Evolutionary conservation across 495 filamentous ascomycete genomes (phyloP).

Genomic region (Penicillium cinerascens): DNA sequence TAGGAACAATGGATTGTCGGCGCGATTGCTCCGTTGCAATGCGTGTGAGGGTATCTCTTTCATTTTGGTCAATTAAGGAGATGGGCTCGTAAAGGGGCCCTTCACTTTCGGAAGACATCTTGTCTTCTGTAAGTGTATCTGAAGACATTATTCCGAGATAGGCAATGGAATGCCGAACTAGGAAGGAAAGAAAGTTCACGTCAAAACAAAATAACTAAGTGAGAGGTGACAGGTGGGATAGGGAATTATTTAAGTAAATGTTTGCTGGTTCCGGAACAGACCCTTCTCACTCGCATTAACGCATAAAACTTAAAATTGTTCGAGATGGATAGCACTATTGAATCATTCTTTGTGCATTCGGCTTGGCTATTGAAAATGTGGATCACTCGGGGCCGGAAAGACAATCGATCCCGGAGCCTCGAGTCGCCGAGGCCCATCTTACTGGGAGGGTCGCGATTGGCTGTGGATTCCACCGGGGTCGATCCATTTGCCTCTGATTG

Average conservation of each 20-base stretch:
- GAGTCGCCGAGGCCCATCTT: too few species aligned
- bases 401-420: too few species aligned
- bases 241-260: not conserved
- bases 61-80: slow-evolving; percentile 13
- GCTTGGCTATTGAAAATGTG: too few species aligned
- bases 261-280: not conserved
- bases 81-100: slow-evolving; percentile 10
- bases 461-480: too few species aligned
- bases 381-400: too few species aligned
- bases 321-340: too few species aligned
- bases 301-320: not conserved
- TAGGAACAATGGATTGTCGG: slow-evolving; percentile 12
- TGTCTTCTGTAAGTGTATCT: not conserved
- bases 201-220: not conserved
- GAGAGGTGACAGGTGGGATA: not conserved
- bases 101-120: not conserved
- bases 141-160: slow-evolving; percentile 4
- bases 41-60: slow-evolving; percentile 23
- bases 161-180: not conserved
- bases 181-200: not conserved
- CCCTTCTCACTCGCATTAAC: not conserved
- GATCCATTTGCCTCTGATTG: too few species aligned
- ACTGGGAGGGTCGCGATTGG: too few species aligned
- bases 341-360: too few species aligned
- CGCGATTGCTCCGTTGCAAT: slow-evolving; percentile 19